Evolutionary conservation across 805 yeast species (phyloP), one percentile per base, ranked within the genome.

Genomic region (Saccharomyces eubayanus): DNA sequence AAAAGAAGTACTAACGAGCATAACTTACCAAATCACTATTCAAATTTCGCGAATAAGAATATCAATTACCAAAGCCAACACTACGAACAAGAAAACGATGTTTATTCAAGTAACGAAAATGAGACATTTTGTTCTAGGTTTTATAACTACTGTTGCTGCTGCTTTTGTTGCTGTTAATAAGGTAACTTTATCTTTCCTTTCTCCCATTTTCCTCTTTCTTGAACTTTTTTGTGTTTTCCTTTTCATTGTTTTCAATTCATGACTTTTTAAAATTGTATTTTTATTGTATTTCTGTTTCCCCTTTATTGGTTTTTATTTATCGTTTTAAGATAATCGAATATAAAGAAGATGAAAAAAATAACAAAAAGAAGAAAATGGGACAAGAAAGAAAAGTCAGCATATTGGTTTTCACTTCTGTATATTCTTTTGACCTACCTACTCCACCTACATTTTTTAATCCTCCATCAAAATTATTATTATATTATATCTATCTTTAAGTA

Each of bases 131-230:
- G 52, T 20, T 21, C 31, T 14, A 46, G 27, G 46, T 31, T 45
- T 5, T 27, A 49, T 24, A 21, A 41, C 10, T 49, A 9, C 20
- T 36, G 43, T 36, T 36, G 43, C 12, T 16, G 43, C 43, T 36
- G 43, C 16, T 36, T 36, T 16, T 36, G 43, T 16, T 50, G 43
- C 47, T 52, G 55, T 46, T 51, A 52, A 40, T 52, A 46, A 36
- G 46, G 55, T 46, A 46, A 16, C 46, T 36, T 31, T 21, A 8
- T 16, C 5, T 20, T 31, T 29, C 14, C 8, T 10, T 21, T 30
- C 16, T 40, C n/a, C 28, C 36, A 30, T 36, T 16, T 30, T 5
- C 47, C n/a, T 47, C 36, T 24, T 6, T 28, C 14, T 31, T 27
- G 20, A 31, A 20, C n/a, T 36, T 20, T 43, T 16, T 41, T 11